Percentiles rank a stretch among this genome's conserved stretches.
phyloP scores from a whole-genome alignment of 2,329 filamentous ascomycete species.

The Penicillium sp. region DNA sequence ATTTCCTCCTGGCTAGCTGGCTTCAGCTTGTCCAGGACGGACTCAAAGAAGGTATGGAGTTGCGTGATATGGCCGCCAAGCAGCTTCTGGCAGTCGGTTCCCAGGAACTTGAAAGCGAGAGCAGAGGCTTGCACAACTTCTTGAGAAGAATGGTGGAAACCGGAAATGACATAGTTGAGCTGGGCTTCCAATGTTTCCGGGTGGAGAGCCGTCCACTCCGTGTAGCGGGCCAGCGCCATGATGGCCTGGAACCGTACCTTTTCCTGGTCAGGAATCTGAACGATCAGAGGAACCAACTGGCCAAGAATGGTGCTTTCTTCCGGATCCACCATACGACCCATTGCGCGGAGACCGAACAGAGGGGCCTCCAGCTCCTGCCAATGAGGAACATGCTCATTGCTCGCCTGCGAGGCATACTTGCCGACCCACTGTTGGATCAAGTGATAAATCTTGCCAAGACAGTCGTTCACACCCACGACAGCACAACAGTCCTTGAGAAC shows the following conservation, averaged over 20 bases:
- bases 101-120: constrained; percentile 94
- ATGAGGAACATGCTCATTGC: constrained; percentile 71
- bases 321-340: constrained; percentile 91
- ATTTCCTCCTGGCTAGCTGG: constrained; percentile 88
- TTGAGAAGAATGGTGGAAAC: constrained; percentile 81
- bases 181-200: constrained; percentile 88
- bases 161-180: constrained; percentile 91
- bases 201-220: constrained; percentile 94
- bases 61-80: constrained; percentile 79
- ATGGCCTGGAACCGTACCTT: constrained; percentile 98
- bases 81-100: constrained; percentile 85
- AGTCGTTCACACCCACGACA: constrained; percentile 89
- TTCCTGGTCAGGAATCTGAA: constrained; percentile 91
- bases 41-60: constrained; percentile 87
- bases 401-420: constrained; percentile 72
- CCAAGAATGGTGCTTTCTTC: constrained; percentile 84
- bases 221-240: constrained; percentile 94
- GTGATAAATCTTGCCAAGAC: constrained; percentile 80
- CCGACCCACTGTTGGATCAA: constrained; percentile 86
- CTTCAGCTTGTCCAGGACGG: constrained; percentile 80
- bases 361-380: constrained; percentile 97
- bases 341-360: constrained; percentile 88
- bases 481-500: constrained; percentile 96
- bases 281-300: constrained; percentile 86
- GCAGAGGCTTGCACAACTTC: constrained; percentile 91